Conservation (phyloP, 208 protist genomes). For the Histomonas meleagridis region DNA sequence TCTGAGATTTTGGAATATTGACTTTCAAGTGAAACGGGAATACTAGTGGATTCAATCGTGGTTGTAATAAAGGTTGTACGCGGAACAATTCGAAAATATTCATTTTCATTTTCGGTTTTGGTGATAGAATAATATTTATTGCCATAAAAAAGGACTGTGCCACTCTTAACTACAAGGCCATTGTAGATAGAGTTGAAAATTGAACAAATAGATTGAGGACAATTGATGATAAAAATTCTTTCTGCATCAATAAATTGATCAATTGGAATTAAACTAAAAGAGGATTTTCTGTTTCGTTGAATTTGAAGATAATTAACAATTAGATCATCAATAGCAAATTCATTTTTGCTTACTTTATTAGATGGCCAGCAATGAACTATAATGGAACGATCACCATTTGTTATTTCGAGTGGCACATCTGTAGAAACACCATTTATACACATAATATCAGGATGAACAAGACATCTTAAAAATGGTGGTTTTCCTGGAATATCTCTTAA, state of each 20-base stretch:
- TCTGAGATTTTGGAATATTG: background rate
- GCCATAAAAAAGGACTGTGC: background rate
- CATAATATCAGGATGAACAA: background rate
- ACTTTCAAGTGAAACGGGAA: background rate
- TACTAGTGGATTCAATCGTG: background rate
- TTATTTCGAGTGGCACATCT: background rate
- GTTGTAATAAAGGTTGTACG: background rate
- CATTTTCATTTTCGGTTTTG: background rate
- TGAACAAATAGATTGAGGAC: background rate
- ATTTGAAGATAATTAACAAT: background rate
- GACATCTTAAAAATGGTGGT: background rate
- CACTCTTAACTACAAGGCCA: background rate
- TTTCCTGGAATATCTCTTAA: background rate
- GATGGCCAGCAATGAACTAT: background rate
- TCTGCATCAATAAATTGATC: constrained; percentile 15
- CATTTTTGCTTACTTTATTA: background rate
- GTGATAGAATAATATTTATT: background rate
- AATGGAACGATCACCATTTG: background rate
- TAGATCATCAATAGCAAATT: background rate
- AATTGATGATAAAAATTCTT: background rate
- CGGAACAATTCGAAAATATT: background rate
- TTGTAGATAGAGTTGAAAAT: background rate
- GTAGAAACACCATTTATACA: background rate
- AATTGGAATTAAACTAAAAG: background rate
- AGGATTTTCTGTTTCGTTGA: background rate